phyloP scores from a whole-genome alignment of 148 eudicot species.

The Rhododendron ovatum region DNA sequence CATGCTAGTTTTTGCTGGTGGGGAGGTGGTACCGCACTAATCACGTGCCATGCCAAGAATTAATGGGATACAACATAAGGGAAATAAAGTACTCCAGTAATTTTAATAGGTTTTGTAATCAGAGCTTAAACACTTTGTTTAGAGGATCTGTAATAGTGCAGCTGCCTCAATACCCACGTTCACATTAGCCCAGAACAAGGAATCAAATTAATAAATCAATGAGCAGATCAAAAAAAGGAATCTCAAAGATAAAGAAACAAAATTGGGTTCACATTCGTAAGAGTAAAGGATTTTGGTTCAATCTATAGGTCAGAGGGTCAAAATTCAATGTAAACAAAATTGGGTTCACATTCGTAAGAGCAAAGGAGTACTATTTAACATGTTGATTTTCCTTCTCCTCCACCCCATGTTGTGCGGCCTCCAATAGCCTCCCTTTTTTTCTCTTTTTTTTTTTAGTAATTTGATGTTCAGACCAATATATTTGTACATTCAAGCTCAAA shows the following conservation, averaged over 20 bases:
- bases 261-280: not conserved
- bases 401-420: not conserved
- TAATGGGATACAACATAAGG: not conserved
- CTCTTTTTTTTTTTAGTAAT: too few species aligned
- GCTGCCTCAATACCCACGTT: not conserved
- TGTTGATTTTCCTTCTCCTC: not conserved
- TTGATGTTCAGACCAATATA: not conserved
- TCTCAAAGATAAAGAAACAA: not conserved
- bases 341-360: not conserved
- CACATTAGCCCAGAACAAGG: not conserved
- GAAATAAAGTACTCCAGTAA: not conserved
- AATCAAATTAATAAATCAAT: not conserved
- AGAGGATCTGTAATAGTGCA: not conserved
- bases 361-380: not conserved
- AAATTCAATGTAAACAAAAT: not conserved
- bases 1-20: not conserved
- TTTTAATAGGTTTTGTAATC: not conserved
- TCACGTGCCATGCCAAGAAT: not conserved
- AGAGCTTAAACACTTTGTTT: not conserved
- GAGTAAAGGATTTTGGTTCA: not conserved
- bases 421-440: not conserved
- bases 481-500: not conserved
- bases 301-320: not conserved
- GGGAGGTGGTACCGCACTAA: not conserved
- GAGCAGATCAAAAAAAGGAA: not conserved